Base-by-base conservation (phyloP, 2,329 filamentous ascomycete species). In the Fusarium neocosmosporiellum region DNA sequence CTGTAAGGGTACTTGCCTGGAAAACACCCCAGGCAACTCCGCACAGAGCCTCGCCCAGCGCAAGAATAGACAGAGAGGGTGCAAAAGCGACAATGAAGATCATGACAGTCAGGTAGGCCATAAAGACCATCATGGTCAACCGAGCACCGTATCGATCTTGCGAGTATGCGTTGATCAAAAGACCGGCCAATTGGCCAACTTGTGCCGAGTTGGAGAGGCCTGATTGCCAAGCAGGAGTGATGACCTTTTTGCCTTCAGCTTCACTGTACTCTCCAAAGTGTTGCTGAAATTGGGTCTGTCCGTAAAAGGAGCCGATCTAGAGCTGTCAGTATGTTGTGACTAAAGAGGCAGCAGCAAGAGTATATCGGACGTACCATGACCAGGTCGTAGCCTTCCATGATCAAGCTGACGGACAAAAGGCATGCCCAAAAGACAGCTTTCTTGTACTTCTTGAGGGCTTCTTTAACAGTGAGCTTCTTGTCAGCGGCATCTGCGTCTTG, bases 81-180 rank as follows among this genome's bases (percentile, higher is more conserved):
- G 53, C 53, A 55, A 55, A 55, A 7, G 53, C 53, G 7, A 55
- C 36, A 14, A 55, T 55, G 31, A 55, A 55, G 53, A 55, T 55
- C 29, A 34, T 34, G 55, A 16, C 34, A 10, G 50, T 22, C 27
- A 63, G 11, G 16, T 39, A 63, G n/a, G 50, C 50, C 61, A 63
- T 63, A 11, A 63, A 63, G 9, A 63, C 33, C 61, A 63, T 63
- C 61, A 63, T 63, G 22, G 61, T 63, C 27, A 55, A 11, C 1
- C 61, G 31, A 29, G 61, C 61, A 2, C 82, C 82, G 24, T 78
- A 80, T 9, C 74, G 75, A 48, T 87, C 83, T 8, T 82, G 79
- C 10, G 83, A 59, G 59, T 80, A 81, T 7, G 84, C 84, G 57
- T 83, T 85, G 31, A 84, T 67, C 22, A 84, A 75, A 4, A 86